These are phyloP conservation scores for Phialemoniopsis sp. DNA, from an alignment of 2,329 filamentous ascomycete species.

Conservation along the genomic window DNA sequence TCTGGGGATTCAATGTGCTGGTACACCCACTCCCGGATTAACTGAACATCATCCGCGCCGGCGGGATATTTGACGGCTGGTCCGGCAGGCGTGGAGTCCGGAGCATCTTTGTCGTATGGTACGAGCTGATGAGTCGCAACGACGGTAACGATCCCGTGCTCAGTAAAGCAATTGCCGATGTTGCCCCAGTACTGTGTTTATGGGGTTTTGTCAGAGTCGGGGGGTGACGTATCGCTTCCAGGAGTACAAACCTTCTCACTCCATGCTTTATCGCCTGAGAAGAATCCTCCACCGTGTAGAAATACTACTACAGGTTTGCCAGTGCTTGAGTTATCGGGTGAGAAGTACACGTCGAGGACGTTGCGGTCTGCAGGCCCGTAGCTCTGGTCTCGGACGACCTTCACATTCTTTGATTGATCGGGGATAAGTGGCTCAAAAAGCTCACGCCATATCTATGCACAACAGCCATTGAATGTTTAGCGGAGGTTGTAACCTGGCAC, in stretches of 20 bases:
- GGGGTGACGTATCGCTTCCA: not conserved
- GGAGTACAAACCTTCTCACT: slow-evolving; percentile 1
- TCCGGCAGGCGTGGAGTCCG: too few species aligned
- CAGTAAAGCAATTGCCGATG: slow-evolving; percentile 9
- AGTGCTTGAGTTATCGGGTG: not conserved
- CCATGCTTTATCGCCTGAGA: slow-evolving; percentile 2
- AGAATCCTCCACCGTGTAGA: slow-evolving; percentile 1
- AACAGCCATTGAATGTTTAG: too few species aligned
- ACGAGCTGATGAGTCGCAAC: slow-evolving; percentile 10
- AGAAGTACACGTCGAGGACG: not conserved
- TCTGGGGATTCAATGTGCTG: slow-evolving; percentile 4
- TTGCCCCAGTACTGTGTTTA: slow-evolving; percentile 8
- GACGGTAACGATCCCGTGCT: slow-evolving; percentile 7
- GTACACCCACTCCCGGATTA: slow-evolving; percentile 10
- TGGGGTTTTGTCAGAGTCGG: not conserved
- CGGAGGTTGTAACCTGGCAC: too few species aligned
- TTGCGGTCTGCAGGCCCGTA: slow-evolving; percentile 2
- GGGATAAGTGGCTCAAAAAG: slow-evolving; percentile 1
- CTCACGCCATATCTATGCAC: not conserved
- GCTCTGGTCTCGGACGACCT: not conserved
- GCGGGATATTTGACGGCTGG: slow-evolving; percentile 5
- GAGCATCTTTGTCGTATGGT: not conserved
- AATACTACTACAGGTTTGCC: slow-evolving; percentile 1
- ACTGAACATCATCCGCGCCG: slow-evolving; percentile 9
- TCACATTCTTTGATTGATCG: not conserved